Conservation (phyloP, 768 basidiomycete genomes). For the Psilocybe cyanescens region DNA sequence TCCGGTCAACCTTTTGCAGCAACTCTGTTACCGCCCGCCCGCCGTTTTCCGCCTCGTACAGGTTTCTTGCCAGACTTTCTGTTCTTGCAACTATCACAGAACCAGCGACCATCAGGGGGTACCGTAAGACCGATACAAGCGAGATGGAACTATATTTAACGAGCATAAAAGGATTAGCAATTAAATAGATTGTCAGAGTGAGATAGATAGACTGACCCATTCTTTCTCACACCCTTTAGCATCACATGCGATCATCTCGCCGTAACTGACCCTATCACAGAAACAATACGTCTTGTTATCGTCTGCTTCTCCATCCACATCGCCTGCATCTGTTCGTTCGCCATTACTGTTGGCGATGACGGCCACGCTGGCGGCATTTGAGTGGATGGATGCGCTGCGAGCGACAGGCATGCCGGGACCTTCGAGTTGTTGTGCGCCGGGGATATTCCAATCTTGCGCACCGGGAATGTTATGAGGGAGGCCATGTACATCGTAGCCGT, state of each 20-base stretch:
- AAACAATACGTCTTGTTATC: slow-evolving; percentile 76
- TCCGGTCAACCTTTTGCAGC: slow-evolving; percentile 25
- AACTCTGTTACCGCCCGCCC: slow-evolving; percentile 33
- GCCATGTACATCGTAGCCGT: slow-evolving; percentile 44
- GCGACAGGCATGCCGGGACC: slow-evolving; percentile 81
- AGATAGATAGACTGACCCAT: slow-evolving; percentile 71
- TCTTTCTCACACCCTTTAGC: slow-evolving; percentile 77
- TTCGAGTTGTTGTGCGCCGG: slow-evolving; percentile 61
- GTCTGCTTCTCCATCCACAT: slow-evolving; percentile 59
- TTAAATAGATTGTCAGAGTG: slow-evolving; percentile 10
- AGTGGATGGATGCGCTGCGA: slow-evolving; percentile 41
- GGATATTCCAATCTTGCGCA: slow-evolving; percentile 53
- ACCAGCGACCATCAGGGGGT: slow-evolving; percentile 77
- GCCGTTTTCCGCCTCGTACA: slow-evolving; percentile 56
- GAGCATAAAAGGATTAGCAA: slow-evolving; percentile 6
- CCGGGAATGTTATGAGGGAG: slow-evolving; percentile 32
- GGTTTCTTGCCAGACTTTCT: slow-evolving; percentile 59
- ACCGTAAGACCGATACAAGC: slow-evolving; percentile 69
- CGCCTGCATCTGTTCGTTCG: slow-evolving; percentile 45
- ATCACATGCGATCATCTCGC: slow-evolving; percentile 96
- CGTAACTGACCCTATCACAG: slow-evolving; percentile 84
- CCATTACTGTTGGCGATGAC: slow-evolving; percentile 33
- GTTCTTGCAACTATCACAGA: slow-evolving; percentile 66
- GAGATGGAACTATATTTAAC: slow-evolving; percentile 70
- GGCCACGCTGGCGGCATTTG: slow-evolving; percentile 34